phyloP scores from a whole-genome alignment of 768 basidiomycete genomes.

The Pluteus cervinus region DNA sequence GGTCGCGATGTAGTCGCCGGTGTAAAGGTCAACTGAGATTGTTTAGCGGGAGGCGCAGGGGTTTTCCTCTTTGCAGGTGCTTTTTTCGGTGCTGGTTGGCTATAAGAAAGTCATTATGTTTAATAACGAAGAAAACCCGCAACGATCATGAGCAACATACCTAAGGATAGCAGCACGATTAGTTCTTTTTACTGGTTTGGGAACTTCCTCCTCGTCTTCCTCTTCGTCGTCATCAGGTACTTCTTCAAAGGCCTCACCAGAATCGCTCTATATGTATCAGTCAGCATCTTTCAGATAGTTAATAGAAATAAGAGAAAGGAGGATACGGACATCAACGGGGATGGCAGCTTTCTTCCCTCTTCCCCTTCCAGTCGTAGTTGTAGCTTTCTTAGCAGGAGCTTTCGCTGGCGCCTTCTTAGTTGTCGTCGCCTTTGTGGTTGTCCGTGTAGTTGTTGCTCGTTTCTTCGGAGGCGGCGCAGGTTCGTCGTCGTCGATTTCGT shows the following conservation, averaged over 20 bases:
- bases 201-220: conserved; percentile 42
- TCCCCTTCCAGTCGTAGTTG: conserved; percentile 40
- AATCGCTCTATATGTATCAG: conserved; percentile 27
- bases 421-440: conserved; percentile 25
- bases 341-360: conserved; percentile 56
- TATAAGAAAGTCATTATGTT: conserved; percentile 7
- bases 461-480: conserved; percentile 39
- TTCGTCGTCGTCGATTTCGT: conserved; percentile 43
- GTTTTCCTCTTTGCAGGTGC: conserved; percentile 48
- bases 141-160: conserved; percentile 27
- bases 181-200: conserved; percentile 48
- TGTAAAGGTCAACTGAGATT: conserved; percentile 58
- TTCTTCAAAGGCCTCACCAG: conserved; percentile 46
- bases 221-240: conserved; percentile 49
- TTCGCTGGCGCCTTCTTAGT: conserved; percentile 30
- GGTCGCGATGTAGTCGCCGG: conserved; percentile 55
- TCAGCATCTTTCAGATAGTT: neutral
- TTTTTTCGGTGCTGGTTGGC: conserved; percentile 35
- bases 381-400: conserved; percentile 32
- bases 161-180: conserved; percentile 61
- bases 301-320: neutral
- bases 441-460: conserved; percentile 20
- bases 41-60: conserved; percentile 40
- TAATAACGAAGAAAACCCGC: neutral
- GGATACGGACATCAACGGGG: conserved; percentile 26